Evolutionary conservation across 2,329 filamentous ascomycete genomes (phyloP), one percentile per base, ranked within the genome.

Genomic region (Penicillium sp.): DNA sequence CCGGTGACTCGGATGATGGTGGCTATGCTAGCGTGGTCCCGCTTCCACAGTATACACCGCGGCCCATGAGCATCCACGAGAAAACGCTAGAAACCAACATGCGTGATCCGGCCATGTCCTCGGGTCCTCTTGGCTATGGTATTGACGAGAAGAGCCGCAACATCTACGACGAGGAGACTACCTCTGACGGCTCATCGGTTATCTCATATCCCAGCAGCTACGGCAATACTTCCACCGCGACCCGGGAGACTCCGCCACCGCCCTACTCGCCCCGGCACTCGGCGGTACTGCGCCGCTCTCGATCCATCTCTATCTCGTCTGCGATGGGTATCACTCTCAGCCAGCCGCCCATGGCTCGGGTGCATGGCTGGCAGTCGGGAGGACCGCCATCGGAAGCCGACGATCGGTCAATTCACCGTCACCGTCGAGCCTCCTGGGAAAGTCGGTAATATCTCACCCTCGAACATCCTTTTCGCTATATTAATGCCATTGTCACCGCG

Each of bases 201-300:
- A 58, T 70, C 40, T 72, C 69, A 8, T 68, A 69, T 42, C 68
- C 68, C 2, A 72, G 69, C 52, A 71, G 68, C 42, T 70, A 69
- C 51, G 69, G 69, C 6, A 71, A 72, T 46, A 72, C 69, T 3
- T 72, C 69, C 0, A 72, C 69, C 3, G 69, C 69, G 7, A 72
- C 69, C 4, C 56, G 67, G 13, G 69, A 71, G 28, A 71, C 69
- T 0, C 69, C 68, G 1, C 69, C 69, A 3, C 69, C 69, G 24
- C 67, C 69, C 7, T 72, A 72, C 42, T 71, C 69, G 2, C 58
- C 65, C 2, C 59, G 58, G 22, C 58, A 55, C n/a, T 58, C 55
- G 0, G 46, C 52, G 2, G 64, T 64, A 32, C 51, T 63, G 11
- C 49, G 59, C 16, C 61, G 62, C 13, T 65, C 67, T 2, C 57